Conservation (phyloP, 1,284 basidiomycete genomes). For the Trichosporon ovoides region DNA sequence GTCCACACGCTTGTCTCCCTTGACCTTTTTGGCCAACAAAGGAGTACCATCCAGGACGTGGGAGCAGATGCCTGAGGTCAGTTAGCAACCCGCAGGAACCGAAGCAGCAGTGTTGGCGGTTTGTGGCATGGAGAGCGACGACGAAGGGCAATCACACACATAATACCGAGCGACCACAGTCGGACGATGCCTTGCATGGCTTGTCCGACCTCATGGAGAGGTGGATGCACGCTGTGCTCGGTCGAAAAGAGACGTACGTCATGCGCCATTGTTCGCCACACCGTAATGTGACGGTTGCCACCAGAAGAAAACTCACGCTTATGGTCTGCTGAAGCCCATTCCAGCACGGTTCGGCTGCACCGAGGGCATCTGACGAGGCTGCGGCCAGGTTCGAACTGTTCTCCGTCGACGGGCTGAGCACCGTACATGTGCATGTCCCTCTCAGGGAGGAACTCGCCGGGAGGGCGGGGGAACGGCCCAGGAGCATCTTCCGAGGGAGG, state of each 20-base stretch:
- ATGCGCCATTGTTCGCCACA: not conserved
- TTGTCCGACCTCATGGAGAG: not conserved
- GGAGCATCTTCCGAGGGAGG: slow-evolving; percentile 12
- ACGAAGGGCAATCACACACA: too few species aligned
- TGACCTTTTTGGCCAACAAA: slow-evolving; percentile 52
- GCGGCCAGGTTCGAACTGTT: slow-evolving; percentile 53
- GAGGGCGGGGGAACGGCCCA: slow-evolving; percentile 51
- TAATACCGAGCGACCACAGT: too few species aligned
- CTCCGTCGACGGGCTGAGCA: slow-evolving; percentile 58
- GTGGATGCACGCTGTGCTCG: not conserved
- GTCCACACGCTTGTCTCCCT: slow-evolving; percentile 55
- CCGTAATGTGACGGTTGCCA: not conserved
- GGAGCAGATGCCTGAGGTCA: slow-evolving; percentile 57
- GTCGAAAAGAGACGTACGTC: not conserved
- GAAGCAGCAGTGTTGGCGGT: not conserved
- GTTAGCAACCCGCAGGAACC: not conserved
- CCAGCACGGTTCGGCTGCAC: slow-evolving; percentile 69
- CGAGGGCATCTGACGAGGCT: slow-evolving; percentile 70
- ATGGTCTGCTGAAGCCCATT: slow-evolving; percentile 70
- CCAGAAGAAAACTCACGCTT: slow-evolving; percentile 54
- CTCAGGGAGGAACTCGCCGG: slow-evolving; percentile 73
- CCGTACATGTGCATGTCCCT: slow-evolving; percentile 84
- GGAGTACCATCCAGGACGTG: slow-evolving; percentile 55
- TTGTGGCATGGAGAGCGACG: too few species aligned
- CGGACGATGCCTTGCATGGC: not conserved